Conservation (phyloP, 495 filamentous ascomycete genomes). For the Penicillium coffeae region DNA sequence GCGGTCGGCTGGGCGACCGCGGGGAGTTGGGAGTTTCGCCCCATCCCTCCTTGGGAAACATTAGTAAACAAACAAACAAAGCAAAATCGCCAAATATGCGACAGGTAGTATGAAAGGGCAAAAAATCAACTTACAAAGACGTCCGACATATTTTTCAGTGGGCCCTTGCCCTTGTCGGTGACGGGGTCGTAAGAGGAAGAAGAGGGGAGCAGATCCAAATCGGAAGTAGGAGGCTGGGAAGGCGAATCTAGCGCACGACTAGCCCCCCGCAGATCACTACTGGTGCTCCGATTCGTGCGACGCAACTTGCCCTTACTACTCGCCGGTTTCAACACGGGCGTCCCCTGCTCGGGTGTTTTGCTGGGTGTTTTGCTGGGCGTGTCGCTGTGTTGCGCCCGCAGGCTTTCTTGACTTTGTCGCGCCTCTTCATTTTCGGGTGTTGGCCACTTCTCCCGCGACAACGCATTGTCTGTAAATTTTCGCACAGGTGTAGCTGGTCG, state of each 20-base stretch:
- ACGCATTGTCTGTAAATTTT: slow-evolving; percentile 50
- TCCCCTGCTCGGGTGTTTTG: slow-evolving; percentile 33
- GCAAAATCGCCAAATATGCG: slow-evolving; percentile 14
- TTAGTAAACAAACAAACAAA: slow-evolving; percentile 27
- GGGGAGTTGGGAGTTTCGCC: slow-evolving; percentile 90
- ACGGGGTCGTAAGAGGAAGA: slow-evolving; percentile 67
- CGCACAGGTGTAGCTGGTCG: slow-evolving; percentile 38
- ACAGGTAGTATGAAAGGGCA: slow-evolving; percentile 9
- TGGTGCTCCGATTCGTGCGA: slow-evolving; percentile 66
- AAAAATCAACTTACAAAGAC: slow-evolving; percentile 73
- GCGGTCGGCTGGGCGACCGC: slow-evolving; percentile 89
- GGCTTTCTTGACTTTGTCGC: slow-evolving; percentile 26
- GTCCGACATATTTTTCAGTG: slow-evolving; percentile 81
- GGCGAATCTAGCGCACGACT: slow-evolving; percentile 43
- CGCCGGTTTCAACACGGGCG: slow-evolving; percentile 33
- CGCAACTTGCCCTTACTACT: slow-evolving; percentile 52
- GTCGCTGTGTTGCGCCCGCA: too few relatives aligned
- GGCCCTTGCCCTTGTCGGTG: slow-evolving; percentile 82
- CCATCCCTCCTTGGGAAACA: slow-evolving; percentile 71
- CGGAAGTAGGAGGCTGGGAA: slow-evolving; percentile 29
- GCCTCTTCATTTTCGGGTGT: slow-evolving; percentile 42
- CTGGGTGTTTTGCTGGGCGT: slow-evolving; percentile 10
- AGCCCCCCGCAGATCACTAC: slow-evolving; percentile 75
- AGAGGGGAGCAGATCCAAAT: slow-evolving; percentile 49
- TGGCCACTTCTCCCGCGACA: slow-evolving; percentile 50